These are phyloP conservation scores for Drechslerella stenobrocha DNA, from an alignment of 2,329 filamentous ascomycete species.

Conservation along the genomic window DNA sequence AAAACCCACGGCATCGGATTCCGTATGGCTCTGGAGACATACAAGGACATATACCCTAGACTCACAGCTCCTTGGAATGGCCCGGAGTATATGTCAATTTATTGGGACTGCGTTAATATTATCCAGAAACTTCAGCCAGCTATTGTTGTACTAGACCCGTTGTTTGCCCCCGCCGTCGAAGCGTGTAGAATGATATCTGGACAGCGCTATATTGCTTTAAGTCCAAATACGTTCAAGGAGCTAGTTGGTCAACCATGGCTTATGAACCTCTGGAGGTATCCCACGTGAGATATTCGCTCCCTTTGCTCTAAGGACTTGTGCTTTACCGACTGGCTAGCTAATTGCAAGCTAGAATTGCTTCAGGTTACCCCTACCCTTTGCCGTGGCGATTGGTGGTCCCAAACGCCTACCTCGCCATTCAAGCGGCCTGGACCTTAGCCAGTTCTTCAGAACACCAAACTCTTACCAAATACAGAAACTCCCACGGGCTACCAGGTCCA, in stretches of 20 bases:
- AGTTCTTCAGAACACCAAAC: slow-evolving; percentile 49
- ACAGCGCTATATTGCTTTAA: slow-evolving; percentile 56
- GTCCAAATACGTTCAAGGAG: slow-evolving; percentile 59
- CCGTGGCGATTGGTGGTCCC: slow-evolving; percentile 57
- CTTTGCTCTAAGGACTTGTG: not conserved
- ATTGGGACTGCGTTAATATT: slow-evolving; percentile 56
- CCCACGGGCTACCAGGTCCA: slow-evolving; percentile 11
- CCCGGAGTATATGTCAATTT: slow-evolving; percentile 57
- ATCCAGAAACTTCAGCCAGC: slow-evolving; percentile 56
- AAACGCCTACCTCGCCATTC: slow-evolving; percentile 57
- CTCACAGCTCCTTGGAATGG: slow-evolving; percentile 56
- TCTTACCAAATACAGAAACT: slow-evolving; percentile 52
- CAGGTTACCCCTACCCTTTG: slow-evolving; percentile 59
- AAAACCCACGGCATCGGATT: slow-evolving; percentile 53
- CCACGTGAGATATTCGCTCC: slow-evolving; percentile 54
- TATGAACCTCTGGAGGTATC: slow-evolving; percentile 56
- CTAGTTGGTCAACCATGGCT: slow-evolving; percentile 56
- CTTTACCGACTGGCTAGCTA: not conserved
- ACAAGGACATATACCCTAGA: slow-evolving; percentile 52
- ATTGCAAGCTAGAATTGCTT: slow-evolving; percentile 55
- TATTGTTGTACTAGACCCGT: slow-evolving; percentile 58
- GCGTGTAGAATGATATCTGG: slow-evolving; percentile 56
- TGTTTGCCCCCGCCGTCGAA: slow-evolving; percentile 58
- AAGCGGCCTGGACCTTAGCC: slow-evolving; percentile 50
- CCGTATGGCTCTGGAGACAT: slow-evolving; percentile 54